phyloP scores from a whole-genome alignment of 495 filamentous ascomycete genomes.

The Neurospora sp. region DNA sequence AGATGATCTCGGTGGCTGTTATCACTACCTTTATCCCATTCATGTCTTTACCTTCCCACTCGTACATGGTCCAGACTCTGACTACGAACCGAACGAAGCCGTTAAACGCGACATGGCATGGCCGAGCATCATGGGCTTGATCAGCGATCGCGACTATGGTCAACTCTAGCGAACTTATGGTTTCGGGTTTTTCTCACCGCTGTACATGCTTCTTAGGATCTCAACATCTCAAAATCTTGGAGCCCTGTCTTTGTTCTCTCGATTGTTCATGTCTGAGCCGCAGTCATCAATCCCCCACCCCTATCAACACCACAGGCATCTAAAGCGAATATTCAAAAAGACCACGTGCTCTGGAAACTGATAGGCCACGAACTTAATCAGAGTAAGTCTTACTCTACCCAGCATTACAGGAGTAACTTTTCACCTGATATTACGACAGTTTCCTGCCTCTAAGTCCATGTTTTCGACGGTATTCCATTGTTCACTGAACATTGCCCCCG shows the following conservation, averaged over 20 bases:
- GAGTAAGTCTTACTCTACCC: neutral
- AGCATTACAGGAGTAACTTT: neutral
- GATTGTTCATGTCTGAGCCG: neutral
- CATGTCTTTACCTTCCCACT: too few species aligned
- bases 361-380: neutral
- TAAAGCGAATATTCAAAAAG: neutral
- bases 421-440: neutral
- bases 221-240: neutral
- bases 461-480: neutral
- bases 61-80: too few species aligned
- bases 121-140: too few species aligned
- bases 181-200: too few species aligned
- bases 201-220: too few species aligned
- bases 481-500: neutral
- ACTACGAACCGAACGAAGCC: too few species aligned
- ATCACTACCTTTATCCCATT: too few species aligned
- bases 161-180: too few species aligned
- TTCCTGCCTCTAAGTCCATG: neutral
- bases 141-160: too few species aligned
- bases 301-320: neutral
- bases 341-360: neutral
- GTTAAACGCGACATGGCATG: too few species aligned
- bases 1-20: too few species aligned
- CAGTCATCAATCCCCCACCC: neutral
- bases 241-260: neutral